phyloP scores from a whole-genome alignment of 2,329 filamentous ascomycete genomes.

The Cercospora beticola region DNA sequence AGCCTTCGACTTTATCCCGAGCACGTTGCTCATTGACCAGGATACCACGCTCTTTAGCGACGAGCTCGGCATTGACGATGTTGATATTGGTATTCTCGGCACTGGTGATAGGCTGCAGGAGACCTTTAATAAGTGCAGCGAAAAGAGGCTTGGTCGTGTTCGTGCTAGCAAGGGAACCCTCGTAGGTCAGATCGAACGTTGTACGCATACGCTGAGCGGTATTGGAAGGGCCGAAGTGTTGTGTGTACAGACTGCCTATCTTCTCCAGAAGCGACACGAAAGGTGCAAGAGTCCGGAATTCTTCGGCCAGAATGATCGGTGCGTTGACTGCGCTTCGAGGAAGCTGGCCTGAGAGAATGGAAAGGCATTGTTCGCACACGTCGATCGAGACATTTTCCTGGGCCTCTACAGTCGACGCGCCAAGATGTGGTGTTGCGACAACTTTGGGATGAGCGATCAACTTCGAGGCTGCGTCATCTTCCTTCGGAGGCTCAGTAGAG shows the following conservation, averaged over 20 bases:
- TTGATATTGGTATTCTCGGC: slow-evolving; percentile 69
- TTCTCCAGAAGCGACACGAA: slow-evolving; percentile 75
- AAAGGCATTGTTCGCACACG: slow-evolving; percentile 75
- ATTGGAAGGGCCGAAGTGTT: slow-evolving; percentile 60
- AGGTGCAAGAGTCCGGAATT: slow-evolving; percentile 74
- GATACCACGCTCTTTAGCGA: slow-evolving; percentile 75
- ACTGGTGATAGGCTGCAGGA: slow-evolving; percentile 68
- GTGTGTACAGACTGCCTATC: slow-evolving; percentile 76
- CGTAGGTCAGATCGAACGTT: slow-evolving; percentile 74
- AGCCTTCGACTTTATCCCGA: slow-evolving; percentile 56
- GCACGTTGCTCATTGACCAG: slow-evolving; percentile 72
- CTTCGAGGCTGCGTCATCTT: slow-evolving; percentile 58
- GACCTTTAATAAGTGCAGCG: slow-evolving; percentile 74
- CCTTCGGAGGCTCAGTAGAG: slow-evolving; percentile 68
- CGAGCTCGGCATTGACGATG: slow-evolving; percentile 75
- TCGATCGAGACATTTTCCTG: slow-evolving; percentile 83
- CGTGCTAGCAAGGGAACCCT: slow-evolving; percentile 69
- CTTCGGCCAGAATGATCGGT: slow-evolving; percentile 75
- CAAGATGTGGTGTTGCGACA: slow-evolving; percentile 75
- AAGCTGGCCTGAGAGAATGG: slow-evolving; percentile 69
- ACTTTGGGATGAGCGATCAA: slow-evolving; percentile 70
- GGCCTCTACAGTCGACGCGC: slow-evolving; percentile 76
- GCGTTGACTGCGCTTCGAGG: slow-evolving; percentile 75
- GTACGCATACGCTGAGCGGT: slow-evolving; percentile 54
- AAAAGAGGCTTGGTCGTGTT: slow-evolving; percentile 76